Conservation (phyloP, 2,329 filamentous ascomycete species). For the Alternaria novae-zelandiae region DNA sequence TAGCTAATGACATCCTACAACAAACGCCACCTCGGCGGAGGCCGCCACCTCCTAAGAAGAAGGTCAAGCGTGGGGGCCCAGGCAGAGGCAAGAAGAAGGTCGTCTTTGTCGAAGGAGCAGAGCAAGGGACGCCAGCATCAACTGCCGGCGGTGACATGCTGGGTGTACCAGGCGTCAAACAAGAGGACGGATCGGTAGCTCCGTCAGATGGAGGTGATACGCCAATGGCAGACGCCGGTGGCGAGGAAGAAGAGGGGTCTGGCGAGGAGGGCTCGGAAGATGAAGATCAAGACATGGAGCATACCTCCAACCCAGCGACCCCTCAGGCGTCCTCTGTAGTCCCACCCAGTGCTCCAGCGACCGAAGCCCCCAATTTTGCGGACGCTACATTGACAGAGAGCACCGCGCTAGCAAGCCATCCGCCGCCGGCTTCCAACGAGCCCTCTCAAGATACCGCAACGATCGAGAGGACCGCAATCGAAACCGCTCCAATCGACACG, state of each 20-base stretch:
- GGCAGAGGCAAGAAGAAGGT: conserved; percentile 81
- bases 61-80: conserved; percentile 75
- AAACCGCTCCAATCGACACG: conserved; percentile 7
- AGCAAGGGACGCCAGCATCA: conserved; percentile 36
- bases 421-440: conserved; percentile 11
- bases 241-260: conserved; percentile 54
- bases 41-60: conserved; percentile 79
- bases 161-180: conserved; percentile 36
- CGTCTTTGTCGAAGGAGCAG: conserved; percentile 58
- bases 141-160: conserved; percentile 30
- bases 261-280: conserved; percentile 54
- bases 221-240: conserved; percentile 54
- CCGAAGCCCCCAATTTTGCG: conserved; percentile 19
- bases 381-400: background rate
- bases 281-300: conserved; percentile 56
- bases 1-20: conserved; percentile 55
- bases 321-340: conserved; percentile 32
- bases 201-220: conserved; percentile 48
- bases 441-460: conserved; percentile 8
- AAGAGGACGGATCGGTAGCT: conserved; percentile 50
- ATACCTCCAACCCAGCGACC: conserved; percentile 53
- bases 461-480: conserved; percentile 7
- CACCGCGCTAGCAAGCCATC: conserved; percentile 2
- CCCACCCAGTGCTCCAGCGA: conserved; percentile 9
- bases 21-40: conserved; percentile 65